These are phyloP conservation scores for Capsicum baccatum DNA, from an alignment of 257 asterid species.

Conservation along the genomic window DNA sequence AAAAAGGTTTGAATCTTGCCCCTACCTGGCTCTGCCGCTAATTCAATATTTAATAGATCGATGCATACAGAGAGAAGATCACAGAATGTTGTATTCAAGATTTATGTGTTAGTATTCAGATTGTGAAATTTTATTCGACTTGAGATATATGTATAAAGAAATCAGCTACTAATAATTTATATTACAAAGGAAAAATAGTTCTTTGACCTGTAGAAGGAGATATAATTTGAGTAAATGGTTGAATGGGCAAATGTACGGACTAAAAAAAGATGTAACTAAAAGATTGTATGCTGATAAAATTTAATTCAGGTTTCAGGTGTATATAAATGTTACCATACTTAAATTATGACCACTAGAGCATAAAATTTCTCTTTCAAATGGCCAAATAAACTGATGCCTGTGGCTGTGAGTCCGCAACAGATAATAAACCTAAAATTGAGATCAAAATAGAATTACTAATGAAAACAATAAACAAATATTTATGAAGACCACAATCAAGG, in stretches of 20 bases:
- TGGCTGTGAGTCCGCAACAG: not conserved
- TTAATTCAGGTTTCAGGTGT: not conserved
- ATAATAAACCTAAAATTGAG: not conserved
- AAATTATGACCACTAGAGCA: slow-evolving; percentile 10
- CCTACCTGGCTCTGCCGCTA: too few species aligned
- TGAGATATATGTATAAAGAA: not conserved
- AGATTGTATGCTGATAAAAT: not conserved
- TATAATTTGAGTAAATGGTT: not conserved
- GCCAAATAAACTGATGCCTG: not conserved
- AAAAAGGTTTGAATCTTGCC: too few species aligned
- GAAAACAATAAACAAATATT: slow-evolving; percentile 2
- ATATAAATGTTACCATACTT: not conserved
- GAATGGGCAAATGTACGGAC: not conserved
- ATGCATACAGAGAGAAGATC: too few species aligned
- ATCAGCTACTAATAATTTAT: not conserved
- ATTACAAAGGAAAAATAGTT: not conserved
- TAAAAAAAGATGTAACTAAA: not conserved
- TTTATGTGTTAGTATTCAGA: too few species aligned
- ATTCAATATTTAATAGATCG: too few species aligned
- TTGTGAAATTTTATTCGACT: not conserved
- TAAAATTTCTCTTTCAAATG: not conserved
- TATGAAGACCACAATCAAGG: not conserved
- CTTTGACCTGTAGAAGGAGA: not conserved
- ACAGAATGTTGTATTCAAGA: too few species aligned
- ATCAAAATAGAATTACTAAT: not conserved